Base-by-base conservation (phyloP, 805 yeast species). In the Cyberlindnera samutprakarnensis region DNA sequence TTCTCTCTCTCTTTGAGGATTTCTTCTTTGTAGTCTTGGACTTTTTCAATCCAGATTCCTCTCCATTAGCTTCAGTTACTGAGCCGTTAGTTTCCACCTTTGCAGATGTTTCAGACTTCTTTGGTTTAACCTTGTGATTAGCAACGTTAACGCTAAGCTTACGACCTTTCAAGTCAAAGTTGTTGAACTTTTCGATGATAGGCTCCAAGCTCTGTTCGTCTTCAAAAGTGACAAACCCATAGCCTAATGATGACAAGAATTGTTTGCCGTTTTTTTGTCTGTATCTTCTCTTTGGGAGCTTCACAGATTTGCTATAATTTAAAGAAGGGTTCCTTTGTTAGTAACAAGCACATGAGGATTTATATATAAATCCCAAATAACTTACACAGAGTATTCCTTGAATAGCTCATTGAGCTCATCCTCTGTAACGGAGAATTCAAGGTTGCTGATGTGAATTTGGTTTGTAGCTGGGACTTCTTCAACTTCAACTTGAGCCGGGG, bases 351-450 rank as follows among this genome's bases (percentile, higher is more conserved):
- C n/a, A n/a, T n/a, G n/a, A n/a, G n/a, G n/a, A n/a, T n/a, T n/a
- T n/a, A n/a, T n/a, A n/a, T n/a, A n/a, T n/a, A 9, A 5, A 11
- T n/a, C 12, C 7, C 17, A 21, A 13, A 7, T 4, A 21, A 28
- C 31, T 9, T 22, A 28, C 31, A 68, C 66, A 5, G 54, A 52
- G 38, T 66, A 68, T 15, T 65, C 75, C 33, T 55, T 54, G 48
- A 75, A 75, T 43, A 70, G 63, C 26, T 61, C 66, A 33, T 62
- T 62, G 38, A 76, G 52, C 40, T 76, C 78, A 7, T 66, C 68
- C 51, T 77, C 78, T 25, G 71, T 63, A 19, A 67, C 66, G 39
- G 70, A 69, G 36, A 83, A 86, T 36, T 77, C 83, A 37, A 75
- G 63, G 44, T 73, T 76, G 37, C 76, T 74, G 37, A 82, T 66